A percentile compares a stretch with the other conserved stretches of the same genome.
Evolutionary conservation across 2,329 filamentous ascomycete species (phyloP).

Genomic region (Botrytis cinerea): DNA sequence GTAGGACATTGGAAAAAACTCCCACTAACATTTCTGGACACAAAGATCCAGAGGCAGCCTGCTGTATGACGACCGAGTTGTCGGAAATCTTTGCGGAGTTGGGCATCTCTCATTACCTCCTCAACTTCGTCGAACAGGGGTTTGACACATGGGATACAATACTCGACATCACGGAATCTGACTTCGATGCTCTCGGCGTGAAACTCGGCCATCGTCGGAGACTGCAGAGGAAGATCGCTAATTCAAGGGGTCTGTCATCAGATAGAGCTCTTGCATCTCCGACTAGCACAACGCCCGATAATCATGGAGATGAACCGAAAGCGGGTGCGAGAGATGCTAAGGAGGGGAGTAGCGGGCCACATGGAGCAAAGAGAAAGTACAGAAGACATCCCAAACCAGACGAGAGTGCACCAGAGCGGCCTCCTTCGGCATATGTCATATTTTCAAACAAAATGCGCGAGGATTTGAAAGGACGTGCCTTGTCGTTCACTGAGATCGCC

Average conservation of each 20-base stretch:
- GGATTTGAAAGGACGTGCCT: constrained; percentile 71
- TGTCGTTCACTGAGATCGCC: constrained; percentile 82
- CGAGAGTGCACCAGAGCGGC: constrained; percentile 76
- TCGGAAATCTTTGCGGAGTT: constrained; percentile 69
- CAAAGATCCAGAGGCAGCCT: constrained; percentile 40
- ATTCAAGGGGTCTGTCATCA: constrained; percentile 61
- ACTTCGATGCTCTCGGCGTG: constrained; percentile 73
- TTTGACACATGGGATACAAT: constrained; percentile 86
- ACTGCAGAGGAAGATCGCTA: constrained; percentile 80
- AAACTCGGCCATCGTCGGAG: constrained; percentile 83
- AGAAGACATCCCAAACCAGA: constrained; percentile 78
- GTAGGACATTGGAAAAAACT: neutral
- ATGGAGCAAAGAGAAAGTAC: constrained; percentile 69
- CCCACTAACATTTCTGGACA: constrained; percentile 35
- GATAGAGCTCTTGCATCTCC: constrained; percentile 42
- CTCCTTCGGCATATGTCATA: constrained; percentile 80
- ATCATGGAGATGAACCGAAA: constrained; percentile 58
- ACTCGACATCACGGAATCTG: constrained; percentile 80
- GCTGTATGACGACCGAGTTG: constrained; percentile 54
- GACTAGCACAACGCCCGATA: constrained; percentile 52
- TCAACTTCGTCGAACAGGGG: constrained; percentile 71
- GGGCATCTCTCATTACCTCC: constrained; percentile 76
- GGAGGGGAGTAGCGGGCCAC: constrained; percentile 47
- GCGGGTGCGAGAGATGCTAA: constrained; percentile 49
- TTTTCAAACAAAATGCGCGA: constrained; percentile 86